Evolutionary conservation across 495 filamentous ascomycete species (phyloP).

Genomic region (Aspergillus affinis): DNA sequence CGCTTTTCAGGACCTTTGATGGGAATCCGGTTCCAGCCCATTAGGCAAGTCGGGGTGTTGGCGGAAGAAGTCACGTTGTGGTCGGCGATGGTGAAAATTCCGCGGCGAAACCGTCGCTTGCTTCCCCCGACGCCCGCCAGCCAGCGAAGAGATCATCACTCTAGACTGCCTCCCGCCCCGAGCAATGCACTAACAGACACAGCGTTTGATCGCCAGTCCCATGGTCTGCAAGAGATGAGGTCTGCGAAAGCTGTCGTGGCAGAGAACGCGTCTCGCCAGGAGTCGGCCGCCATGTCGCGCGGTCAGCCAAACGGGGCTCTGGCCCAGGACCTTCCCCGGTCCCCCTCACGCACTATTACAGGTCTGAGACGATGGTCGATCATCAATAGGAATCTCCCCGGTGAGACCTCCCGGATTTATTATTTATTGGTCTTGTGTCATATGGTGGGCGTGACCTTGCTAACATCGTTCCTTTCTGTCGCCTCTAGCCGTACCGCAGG

Average conservation of each 20-base stretch:
- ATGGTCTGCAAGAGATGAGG: conserved; percentile 24
- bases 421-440: conserved; percentile 6
- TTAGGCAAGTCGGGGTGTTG: conserved; percentile 7
- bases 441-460: conserved; percentile 9
- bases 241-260: conserved; percentile 45
- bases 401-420: conserved; percentile 30
- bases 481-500: conserved; percentile 55
- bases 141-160: conserved; percentile 2
- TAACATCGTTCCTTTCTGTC: conserved; percentile 9
- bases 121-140: not conserved
- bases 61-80: conserved; percentile 23
- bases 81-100: conserved; percentile 18
- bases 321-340: conserved; percentile 18
- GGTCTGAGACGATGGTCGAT: conserved; percentile 81
- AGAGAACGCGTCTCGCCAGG: conserved; percentile 26
- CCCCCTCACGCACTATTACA: conserved; percentile 60
- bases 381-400: conserved; percentile 66
- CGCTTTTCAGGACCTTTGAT: not conserved
- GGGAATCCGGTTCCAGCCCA: not conserved
- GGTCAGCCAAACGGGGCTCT: conserved; percentile 15
- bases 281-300: conserved; percentile 29
- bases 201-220: not conserved
- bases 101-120: conserved; percentile 9
- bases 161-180: not conserved
- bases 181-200: conserved; percentile 15